phyloP scores from a whole-genome alignment of 1,284 basidiomycete species.

The Fomitopsis schrenkii region DNA sequence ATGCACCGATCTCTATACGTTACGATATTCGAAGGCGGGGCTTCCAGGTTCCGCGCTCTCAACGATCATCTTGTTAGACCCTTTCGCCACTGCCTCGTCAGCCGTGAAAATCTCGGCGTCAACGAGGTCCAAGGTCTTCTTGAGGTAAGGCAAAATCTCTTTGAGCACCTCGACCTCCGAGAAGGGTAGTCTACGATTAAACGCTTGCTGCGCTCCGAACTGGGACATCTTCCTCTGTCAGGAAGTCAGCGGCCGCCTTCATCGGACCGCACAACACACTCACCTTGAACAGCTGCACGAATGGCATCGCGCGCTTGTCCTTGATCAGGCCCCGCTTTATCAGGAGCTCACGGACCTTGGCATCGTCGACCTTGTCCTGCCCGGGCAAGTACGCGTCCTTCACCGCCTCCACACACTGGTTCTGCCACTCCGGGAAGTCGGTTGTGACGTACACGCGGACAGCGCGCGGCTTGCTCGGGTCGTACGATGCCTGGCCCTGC shows the following conservation, averaged over 20 bases:
- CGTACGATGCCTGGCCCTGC: conserved; percentile 54
- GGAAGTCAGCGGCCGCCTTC: not conserved
- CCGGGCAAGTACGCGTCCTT: conserved; percentile 64
- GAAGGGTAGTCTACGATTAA: conserved; percentile 87
- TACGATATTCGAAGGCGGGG: conserved; percentile 84
- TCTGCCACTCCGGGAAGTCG: conserved; percentile 93
- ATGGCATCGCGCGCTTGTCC: conserved; percentile 96
- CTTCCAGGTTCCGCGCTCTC: conserved; percentile 86
- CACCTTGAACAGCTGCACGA: conserved; percentile 90
- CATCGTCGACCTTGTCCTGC: conserved; percentile 78
- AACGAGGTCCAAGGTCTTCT: conserved; percentile 75
- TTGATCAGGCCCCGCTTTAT: conserved; percentile 82
- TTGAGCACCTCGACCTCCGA: conserved; percentile 78
- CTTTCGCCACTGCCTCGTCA: conserved; percentile 64
- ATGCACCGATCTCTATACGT: conserved; percentile 34
- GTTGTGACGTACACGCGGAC: conserved; percentile 90
- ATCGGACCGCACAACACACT: conserved; percentile 8
- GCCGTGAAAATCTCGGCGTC: conserved; percentile 69
- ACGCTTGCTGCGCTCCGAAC: conserved; percentile 77
- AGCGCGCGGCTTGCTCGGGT: conserved; percentile 82
- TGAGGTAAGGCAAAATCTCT: conserved; percentile 79
- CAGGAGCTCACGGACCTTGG: conserved; percentile 70
- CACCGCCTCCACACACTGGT: conserved; percentile 75
- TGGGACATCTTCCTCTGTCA: conserved; percentile 72
- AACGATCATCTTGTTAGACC: conserved; percentile 66